Evolutionary conservation across 192 early-diverging fungal genomes (phyloP).

Genomic region (Oehlia diaphana): DNA sequence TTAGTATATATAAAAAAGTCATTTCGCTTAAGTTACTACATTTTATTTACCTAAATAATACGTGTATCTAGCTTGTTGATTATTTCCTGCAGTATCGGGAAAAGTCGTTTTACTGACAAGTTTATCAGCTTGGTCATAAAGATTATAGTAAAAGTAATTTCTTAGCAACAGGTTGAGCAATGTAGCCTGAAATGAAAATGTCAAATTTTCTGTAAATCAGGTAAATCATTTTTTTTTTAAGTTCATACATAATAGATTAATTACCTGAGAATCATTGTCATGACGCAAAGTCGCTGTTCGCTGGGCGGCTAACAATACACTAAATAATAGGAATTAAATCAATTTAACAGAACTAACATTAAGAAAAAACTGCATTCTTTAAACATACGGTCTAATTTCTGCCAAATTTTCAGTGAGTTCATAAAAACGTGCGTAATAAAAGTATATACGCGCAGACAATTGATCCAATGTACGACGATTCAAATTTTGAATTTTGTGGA

Average conservation of each 20-base stretch:
- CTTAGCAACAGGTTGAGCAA: constrained; percentile 88
- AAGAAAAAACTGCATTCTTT: constrained; percentile 3
- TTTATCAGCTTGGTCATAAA: constrained; percentile 98
- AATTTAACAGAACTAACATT: not conserved
- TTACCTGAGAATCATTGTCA: constrained; percentile 86
- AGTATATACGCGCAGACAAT: constrained; percentile 86
- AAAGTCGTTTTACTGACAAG: constrained; percentile 90
- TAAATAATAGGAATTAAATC: constrained; percentile 32
- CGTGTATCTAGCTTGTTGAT: constrained; percentile 90
- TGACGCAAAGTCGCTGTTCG: constrained; percentile 89
- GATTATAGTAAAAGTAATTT: constrained; percentile 92
- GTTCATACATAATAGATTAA: not conserved
- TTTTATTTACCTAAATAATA: constrained; percentile 70
- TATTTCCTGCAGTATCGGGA: constrained; percentile 89
- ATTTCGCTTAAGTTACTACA: not conserved
- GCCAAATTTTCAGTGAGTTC: constrained; percentile 71
- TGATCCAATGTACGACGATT: constrained; percentile 93
- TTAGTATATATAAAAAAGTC: not conserved
- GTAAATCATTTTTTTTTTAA: not conserved
- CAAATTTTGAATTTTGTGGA: constrained; percentile 59
- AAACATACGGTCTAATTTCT: constrained; percentile 72
- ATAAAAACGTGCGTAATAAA: constrained; percentile 91
- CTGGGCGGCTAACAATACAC: constrained; percentile 75
- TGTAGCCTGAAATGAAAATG: constrained; percentile 57
- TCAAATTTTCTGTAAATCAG: too few relatives aligned